A percentile compares a stretch with the other conserved stretches of the same genome.
Evolutionary conservation across 768 basidiomycete genomes (phyloP).

Genomic region (Mycena haematopus): DNA sequence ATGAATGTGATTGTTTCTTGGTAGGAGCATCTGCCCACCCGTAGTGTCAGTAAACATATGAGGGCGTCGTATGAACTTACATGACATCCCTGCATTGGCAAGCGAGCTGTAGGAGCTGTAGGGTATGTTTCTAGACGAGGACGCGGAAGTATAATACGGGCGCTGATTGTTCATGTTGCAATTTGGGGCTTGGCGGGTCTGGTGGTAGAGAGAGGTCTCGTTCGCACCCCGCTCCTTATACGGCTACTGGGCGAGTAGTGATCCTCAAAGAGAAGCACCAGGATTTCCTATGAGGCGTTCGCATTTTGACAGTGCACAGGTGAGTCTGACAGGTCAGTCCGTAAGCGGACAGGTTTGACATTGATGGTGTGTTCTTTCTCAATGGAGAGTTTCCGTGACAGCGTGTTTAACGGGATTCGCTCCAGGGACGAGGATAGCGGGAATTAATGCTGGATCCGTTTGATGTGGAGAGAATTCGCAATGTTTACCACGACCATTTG

Average conservation of each 20-base stretch:
- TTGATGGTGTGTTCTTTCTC: neutral
- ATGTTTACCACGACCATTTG: neutral
- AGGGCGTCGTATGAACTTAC: neutral
- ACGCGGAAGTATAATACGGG: neutral
- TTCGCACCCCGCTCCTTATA: neutral
- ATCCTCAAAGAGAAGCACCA: neutral
- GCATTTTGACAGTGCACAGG: constrained; percentile 10
- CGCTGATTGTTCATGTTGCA: constrained; percentile 3
- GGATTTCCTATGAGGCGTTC: constrained; percentile 1
- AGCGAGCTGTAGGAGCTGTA: constrained; percentile 19
- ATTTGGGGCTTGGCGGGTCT: neutral
- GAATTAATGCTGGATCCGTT: neutral
- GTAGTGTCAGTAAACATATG: neutral
- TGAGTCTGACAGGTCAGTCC: constrained; percentile 16
- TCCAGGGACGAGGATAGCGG: neutral
- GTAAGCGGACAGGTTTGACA: constrained; percentile 5
- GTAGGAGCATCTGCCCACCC: neutral
- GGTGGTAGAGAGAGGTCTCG: neutral
- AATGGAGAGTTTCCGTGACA: neutral
- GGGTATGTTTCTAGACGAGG: constrained; percentile 6
- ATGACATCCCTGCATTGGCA: constrained; percentile 10
- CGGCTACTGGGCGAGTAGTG: neutral
- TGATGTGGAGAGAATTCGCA: neutral
- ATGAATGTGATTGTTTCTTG: neutral
- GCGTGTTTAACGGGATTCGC: neutral